Evolutionary conservation across 2,329 filamentous ascomycete species (phyloP), one percentile per base, ranked within the genome.

Genomic region (Fusarium napiforme): DNA sequence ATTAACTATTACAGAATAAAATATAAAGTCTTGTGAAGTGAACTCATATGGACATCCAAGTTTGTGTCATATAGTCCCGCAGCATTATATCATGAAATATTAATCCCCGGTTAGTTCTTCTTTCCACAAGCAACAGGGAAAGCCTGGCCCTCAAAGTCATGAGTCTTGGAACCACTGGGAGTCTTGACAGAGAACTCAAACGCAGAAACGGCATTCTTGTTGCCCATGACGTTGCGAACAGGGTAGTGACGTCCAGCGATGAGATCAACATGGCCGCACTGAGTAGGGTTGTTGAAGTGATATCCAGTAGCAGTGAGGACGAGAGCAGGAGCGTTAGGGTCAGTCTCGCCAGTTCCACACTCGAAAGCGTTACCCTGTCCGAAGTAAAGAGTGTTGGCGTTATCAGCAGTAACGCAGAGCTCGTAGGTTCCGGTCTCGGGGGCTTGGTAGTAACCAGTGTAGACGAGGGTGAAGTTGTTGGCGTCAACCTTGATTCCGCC

Each of bases 391-490:
- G 73, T 74, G 45, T 77, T 71, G 37, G 74, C 71, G 42, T 75
- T 75, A 19, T 77, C 75, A 3, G 75, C 65, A 39, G 70, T 73
- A 15, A 63, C 64, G 62, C 75, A 78, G 26, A 79, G 60, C 11
- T 69, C 61, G 45, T 76, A 64, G n/a, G 45, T 40, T 36, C 73
- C 70, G 5, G 72, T 75, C 28, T 55, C 52, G 14, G 67, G 62
- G 18, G 72, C 70, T 2, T 45, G 59, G 49, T 69, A 72, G 52
- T 73, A 77, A 3, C 75, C 75, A 1, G 67, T 30, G 49, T 76
- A 77, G 2, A 77, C 74, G 18, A 77, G 60, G 2, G 75, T 77
- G 57, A 75, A 77, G 71, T 71, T 77, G 65, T 77, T 77, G 58
- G 45, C 75, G 46, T 77, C 72, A 2, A 77, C 71, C 15, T 42